Conservation (phyloP, 2,329 filamentous ascomycete species). For the Cytospora leucostoma region DNA sequence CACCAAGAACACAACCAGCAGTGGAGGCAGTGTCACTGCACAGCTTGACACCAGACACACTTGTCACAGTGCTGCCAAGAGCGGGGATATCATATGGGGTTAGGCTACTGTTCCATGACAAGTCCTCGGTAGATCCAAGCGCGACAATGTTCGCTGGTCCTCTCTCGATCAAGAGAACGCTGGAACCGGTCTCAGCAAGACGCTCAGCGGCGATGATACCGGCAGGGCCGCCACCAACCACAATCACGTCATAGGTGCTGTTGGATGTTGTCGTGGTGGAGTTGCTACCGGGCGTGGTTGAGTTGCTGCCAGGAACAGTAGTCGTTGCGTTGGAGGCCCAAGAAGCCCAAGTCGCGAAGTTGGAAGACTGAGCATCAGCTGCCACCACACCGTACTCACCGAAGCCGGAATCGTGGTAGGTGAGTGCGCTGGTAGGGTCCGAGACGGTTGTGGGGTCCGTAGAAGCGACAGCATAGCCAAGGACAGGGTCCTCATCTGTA, state of each 20-base stretch:
- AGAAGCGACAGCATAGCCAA: constrained; percentile 45
- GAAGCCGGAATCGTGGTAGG: constrained; percentile 45
- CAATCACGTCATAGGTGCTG: constrained; percentile 43
- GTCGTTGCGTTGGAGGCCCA: constrained; percentile 15
- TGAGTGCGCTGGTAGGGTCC: constrained; percentile 38
- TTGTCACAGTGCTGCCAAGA: constrained; percentile 32
- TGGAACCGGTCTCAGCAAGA: constrained; percentile 40
- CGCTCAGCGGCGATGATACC: constrained; percentile 41
- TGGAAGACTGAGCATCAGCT: constrained; percentile 36
- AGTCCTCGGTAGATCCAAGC: constrained; percentile 35
- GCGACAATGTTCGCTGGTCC: constrained; percentile 39
- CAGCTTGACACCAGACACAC: constrained; percentile 30
- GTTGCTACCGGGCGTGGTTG: constrained; percentile 23
- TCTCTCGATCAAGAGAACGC: constrained; percentile 42
- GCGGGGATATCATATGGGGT: constrained; percentile 38
- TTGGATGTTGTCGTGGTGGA: constrained; percentile 35
- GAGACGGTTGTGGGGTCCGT: constrained; percentile 37
- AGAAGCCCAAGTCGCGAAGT: constrained; percentile 34
- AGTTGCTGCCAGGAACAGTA: constrained; percentile 18
- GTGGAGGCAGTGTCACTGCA: constrained; percentile 40
- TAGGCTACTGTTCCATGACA: constrained; percentile 39
- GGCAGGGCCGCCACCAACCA: constrained; percentile 41
- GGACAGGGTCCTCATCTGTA: constrained; percentile 32
- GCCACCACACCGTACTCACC: constrained; percentile 40
- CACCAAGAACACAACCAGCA: constrained; percentile 42